Percentiles rank a stretch among this genome's conserved stretches.
Evolutionary conservation across 306 rosid species (phyloP).

Genomic region (Ziziphus jujuba): DNA sequence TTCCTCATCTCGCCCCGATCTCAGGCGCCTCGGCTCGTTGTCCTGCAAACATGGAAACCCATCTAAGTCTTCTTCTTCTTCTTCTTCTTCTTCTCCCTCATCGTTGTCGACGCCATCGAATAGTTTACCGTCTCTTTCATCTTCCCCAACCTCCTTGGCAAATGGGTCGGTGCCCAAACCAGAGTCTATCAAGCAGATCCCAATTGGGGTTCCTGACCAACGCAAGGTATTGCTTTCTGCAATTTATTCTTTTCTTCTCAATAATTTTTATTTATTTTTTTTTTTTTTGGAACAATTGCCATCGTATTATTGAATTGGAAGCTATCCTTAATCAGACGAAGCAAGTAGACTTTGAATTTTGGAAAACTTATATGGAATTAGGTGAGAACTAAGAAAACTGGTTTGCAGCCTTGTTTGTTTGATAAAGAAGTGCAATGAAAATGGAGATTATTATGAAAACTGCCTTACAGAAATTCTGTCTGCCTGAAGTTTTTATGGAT

Average conservation of each 20-base stretch:
- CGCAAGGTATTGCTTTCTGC: slow-evolving; percentile 46
- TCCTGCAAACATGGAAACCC: slow-evolving; percentile 43
- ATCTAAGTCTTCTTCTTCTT: slow-evolving; percentile 27
- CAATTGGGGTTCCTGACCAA: slow-evolving; percentile 27
- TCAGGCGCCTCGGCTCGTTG: slow-evolving; percentile 24
- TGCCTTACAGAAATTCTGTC: too few species aligned
- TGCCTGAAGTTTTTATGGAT: too few species aligned
- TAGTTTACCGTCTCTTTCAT: slow-evolving; percentile 15
- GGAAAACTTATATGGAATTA: too few species aligned
- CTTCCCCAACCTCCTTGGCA: slow-evolving; percentile 28
- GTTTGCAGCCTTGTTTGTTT: too few species aligned
- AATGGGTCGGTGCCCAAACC: slow-evolving; percentile 30
- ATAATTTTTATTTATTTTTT: background rate
- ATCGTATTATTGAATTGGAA: too few species aligned
- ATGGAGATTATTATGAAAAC: too few species aligned
- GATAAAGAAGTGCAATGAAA: too few species aligned
- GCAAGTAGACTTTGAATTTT: background rate
- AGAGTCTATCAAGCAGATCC: slow-evolving; percentile 42
- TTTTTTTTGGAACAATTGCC: background rate
- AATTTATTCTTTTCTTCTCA: background rate
- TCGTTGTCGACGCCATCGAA: slow-evolving; percentile 30
- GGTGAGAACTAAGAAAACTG: too few species aligned
- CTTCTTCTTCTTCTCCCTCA: slow-evolving; percentile 21
- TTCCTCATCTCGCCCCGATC: slow-evolving; percentile 24
- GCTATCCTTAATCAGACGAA: too few species aligned